Percentiles rank a stretch among this genome's conserved stretches.
Conservation (phyloP, 2,329 filamentous ascomycete genomes). For the Ascochyta rabiei region DNA sequence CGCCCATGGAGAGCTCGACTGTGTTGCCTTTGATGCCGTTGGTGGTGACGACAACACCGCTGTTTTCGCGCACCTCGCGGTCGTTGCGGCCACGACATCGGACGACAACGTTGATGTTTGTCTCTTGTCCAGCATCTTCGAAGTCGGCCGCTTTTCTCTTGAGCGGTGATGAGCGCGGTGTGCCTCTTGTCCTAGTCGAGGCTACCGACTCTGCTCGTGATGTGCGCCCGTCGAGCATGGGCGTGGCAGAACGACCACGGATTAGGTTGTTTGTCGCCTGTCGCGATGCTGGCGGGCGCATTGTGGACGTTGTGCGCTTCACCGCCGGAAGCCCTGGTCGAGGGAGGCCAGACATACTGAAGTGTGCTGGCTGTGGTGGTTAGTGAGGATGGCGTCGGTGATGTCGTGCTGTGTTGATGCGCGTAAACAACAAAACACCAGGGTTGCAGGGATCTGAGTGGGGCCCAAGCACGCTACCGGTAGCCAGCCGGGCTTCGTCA, state of each 20-base stretch:
- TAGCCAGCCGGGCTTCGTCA: constrained; percentile 6
- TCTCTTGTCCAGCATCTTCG: constrained; percentile 77
- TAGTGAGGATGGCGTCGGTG: constrained; percentile 15
- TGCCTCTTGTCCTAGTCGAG: constrained; percentile 54
- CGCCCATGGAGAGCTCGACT: constrained; percentile 89
- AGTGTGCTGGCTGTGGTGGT: constrained; percentile 18
- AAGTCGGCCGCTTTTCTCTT: constrained; percentile 91
- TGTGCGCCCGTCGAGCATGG: constrained; percentile 56
- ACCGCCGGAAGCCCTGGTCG: constrained; percentile 56
- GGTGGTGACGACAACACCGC: constrained; percentile 85
- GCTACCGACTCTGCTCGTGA: constrained; percentile 75
- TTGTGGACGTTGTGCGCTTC: constrained; percentile 56
- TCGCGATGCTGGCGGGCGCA: constrained; percentile 62
- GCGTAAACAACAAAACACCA: constrained; percentile 21
- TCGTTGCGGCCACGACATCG: constrained; percentile 91
- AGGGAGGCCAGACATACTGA: constrained; percentile 60
- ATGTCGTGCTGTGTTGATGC: constrained; percentile 24
- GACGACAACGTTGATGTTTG: constrained; percentile 97
- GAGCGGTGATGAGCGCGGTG: constrained; percentile 54
- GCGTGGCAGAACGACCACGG: constrained; percentile 58
- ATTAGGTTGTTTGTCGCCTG: constrained; percentile 51
- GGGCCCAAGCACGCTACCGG: constrained; percentile 7
- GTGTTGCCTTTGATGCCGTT: constrained; percentile 85
- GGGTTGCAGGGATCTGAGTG: constrained; percentile 10
- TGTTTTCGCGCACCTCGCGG: constrained; percentile 92